Conservation (phyloP, 306 rosid genomes). For the Casuarina glauca region DNA sequence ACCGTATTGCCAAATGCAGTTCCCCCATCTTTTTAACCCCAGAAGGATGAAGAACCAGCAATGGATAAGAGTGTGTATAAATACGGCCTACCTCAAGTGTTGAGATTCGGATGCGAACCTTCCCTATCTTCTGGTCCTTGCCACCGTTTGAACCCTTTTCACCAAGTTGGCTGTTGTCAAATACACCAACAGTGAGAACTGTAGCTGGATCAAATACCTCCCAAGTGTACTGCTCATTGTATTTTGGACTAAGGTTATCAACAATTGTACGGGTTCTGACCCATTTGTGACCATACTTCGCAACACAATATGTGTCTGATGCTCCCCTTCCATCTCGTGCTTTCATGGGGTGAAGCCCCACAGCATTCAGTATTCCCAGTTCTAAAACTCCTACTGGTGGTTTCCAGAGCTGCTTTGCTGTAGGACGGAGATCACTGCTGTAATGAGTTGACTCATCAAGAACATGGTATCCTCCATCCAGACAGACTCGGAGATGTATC, state of each 20-base stretch:
- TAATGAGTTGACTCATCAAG: conserved; percentile 62
- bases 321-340: conserved; percentile 45
- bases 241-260: conserved; percentile 40
- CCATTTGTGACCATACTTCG: conserved; percentile 61
- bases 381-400: conserved; percentile 51
- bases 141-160: conserved; percentile 35
- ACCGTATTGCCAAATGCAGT: conserved; percentile 52
- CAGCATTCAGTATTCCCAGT: conserved; percentile 49
- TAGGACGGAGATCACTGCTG: conserved; percentile 54
- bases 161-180: conserved; percentile 52
- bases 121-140: conserved; percentile 50
- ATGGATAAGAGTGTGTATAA: conserved; percentile 52
- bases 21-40: conserved; percentile 61
- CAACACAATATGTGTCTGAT: conserved; percentile 49
- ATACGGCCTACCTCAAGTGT: conserved; percentile 55
- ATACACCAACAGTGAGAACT: conserved; percentile 47
- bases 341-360: conserved; percentile 51
- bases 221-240: conserved; percentile 61
- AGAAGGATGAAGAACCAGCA: conserved; percentile 45
- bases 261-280: conserved; percentile 50
- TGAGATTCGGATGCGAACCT: conserved; percentile 50
- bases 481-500: conserved; percentile 53
- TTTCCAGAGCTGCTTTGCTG: conserved; percentile 52
- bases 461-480: conserved; percentile 61
- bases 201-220: conserved; percentile 63